These are phyloP conservation scores for Yamadazyma insecticola DNA, from an alignment of 805 yeast genomes.

Conservation along the genomic window DNA sequence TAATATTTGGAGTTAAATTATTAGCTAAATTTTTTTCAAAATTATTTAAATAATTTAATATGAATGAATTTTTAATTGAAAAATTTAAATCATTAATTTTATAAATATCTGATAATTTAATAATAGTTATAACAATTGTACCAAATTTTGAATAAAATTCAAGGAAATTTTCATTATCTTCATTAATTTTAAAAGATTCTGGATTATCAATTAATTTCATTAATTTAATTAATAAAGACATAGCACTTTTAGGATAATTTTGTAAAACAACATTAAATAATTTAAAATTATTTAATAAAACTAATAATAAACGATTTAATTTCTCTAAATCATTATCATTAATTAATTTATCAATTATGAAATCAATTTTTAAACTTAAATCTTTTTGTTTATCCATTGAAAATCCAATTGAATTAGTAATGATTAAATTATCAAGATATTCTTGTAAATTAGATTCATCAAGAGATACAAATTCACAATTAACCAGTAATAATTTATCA, in stretches of 20 bases:
- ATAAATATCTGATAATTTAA: slow-evolving; percentile 2
- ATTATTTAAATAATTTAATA: slow-evolving; percentile 28
- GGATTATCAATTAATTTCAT: slow-evolving; percentile 49
- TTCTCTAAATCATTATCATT: slow-evolving; percentile 26
- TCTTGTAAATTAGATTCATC: slow-evolving; percentile 35
- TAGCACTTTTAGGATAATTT: no score
- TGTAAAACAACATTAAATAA: slow-evolving; percentile 36
- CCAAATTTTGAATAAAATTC: slow-evolving; percentile 71
- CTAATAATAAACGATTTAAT: slow-evolving; percentile 44
- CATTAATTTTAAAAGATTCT: slow-evolving; percentile 29
- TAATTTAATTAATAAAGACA: no score
- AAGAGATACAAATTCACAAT: slow-evolving; percentile 36
- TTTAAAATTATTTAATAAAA: slow-evolving; percentile 41
- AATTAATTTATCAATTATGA: slow-evolving; percentile 20
- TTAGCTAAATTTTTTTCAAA: slow-evolving; percentile 27
- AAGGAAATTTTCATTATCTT: slow-evolving; percentile 57
- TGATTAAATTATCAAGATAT: slow-evolving; percentile 17
- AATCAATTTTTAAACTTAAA: slow-evolving; percentile 14
- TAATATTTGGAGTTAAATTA: slow-evolving; percentile 20
- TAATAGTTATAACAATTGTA: slow-evolving; percentile 37
- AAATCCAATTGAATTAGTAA: slow-evolving; percentile 18
- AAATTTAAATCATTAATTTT: slow-evolving; percentile 22
- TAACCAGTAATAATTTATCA: slow-evolving; percentile 28
- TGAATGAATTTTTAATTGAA: slow-evolving; percentile 24
- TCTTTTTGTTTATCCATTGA: slow-evolving; percentile 22